Conservation (phyloP, 2,329 filamentous ascomycete species). For the Calonectria montana region DNA sequence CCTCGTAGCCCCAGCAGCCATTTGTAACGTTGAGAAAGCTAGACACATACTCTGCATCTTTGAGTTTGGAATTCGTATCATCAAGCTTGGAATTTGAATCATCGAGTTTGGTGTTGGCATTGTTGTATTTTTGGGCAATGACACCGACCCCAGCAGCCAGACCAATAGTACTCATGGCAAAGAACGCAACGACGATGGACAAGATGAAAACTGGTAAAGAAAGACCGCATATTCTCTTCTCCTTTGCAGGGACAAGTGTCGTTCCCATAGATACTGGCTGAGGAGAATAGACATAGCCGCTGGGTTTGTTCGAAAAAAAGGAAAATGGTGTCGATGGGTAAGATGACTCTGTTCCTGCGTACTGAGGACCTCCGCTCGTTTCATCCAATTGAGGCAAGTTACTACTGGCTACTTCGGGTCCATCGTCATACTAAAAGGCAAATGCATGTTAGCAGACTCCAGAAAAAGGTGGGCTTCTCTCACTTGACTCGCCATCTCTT, state of each 20-base stretch:
- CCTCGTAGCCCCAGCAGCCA: neutral
- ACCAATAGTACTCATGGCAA: neutral
- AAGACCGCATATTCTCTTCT: neutral
- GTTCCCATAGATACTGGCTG: neutral
- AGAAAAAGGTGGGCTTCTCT: neutral
- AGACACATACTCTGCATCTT: neutral
- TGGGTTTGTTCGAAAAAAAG: neutral
- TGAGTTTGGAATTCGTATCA: neutral
- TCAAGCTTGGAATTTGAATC: too few relatives aligned
- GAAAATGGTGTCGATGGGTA: neutral
- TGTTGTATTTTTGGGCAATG: neutral
- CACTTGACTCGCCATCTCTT: neutral
- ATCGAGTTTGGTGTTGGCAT: neutral
- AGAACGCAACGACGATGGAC: neutral
- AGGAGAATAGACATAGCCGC: neutral
- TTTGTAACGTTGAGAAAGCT: neutral
- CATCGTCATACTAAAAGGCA: neutral
- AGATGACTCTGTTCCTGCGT: neutral
- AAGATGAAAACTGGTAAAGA: neutral
- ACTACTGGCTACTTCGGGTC: neutral
- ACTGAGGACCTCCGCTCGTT: neutral
- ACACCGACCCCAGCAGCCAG: neutral
- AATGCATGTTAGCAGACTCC: neutral
- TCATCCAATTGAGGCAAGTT: neutral
- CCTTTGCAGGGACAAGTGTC: neutral